phyloP scores from a whole-genome alignment of 2,329 filamentous ascomycete species.

The Volutella citrinella region DNA sequence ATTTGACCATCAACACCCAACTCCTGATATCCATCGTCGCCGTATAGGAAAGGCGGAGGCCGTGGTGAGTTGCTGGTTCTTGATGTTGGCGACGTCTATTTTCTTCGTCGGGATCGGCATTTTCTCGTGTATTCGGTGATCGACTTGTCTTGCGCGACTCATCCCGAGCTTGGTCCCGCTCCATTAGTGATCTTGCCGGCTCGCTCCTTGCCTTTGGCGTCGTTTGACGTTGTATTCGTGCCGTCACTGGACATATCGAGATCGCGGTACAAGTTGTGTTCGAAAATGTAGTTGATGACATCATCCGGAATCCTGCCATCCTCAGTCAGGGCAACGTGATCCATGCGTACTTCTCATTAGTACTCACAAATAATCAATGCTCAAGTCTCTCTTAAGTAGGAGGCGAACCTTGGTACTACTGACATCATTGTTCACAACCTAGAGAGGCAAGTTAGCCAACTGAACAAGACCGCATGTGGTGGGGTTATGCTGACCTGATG shows the following conservation, averaged over 20 bases:
- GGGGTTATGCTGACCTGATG: slow-evolving; percentile 40
- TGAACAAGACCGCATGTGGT: background rate
- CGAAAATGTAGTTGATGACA: slow-evolving; percentile 71
- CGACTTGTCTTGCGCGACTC: no score
- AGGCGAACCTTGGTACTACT: slow-evolving; percentile 80
- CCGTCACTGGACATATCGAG: slow-evolving; percentile 27
- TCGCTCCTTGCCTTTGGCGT: slow-evolving; percentile 24
- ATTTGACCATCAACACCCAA: no score
- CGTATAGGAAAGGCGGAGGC: no score
- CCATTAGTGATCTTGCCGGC: slow-evolving; percentile 8
- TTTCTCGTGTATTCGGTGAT: no score
- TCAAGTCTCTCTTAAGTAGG: slow-evolving; percentile 76
- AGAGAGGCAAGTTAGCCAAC: slow-evolving; percentile 12
- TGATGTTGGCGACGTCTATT: no score
- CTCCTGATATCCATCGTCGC: no score
- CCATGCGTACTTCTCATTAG: background rate
- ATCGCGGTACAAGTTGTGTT: slow-evolving; percentile 63
- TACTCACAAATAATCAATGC: slow-evolving; percentile 62
- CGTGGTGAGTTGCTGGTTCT: no score
- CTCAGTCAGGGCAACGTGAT: slow-evolving; percentile 1
- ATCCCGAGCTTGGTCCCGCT: slow-evolving; percentile 26
- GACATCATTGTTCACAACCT: slow-evolving; percentile 79
- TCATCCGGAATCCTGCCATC: slow-evolving; percentile 56
- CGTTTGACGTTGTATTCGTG: no score
- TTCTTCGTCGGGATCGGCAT: no score